phyloP scores from a whole-genome alignment of 2,329 filamentous ascomycete genomes.

The Cladosporium colombiae region DNA sequence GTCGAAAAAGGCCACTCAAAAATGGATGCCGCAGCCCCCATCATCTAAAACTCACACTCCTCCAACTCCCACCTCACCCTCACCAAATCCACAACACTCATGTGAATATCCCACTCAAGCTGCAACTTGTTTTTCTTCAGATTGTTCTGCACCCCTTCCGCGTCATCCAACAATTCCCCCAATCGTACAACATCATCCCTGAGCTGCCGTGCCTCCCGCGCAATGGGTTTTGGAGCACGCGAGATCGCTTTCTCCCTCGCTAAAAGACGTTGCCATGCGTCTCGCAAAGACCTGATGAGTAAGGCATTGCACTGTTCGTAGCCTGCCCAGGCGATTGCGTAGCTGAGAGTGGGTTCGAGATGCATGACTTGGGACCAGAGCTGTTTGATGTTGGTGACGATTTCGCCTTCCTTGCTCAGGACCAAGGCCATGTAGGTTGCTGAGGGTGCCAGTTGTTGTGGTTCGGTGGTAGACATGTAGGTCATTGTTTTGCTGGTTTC shows the following conservation, averaged over 20 bases:
- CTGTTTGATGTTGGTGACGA: background rate
- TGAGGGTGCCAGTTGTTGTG: background rate
- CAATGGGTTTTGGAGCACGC: background rate
- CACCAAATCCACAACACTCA: constrained; percentile 8
- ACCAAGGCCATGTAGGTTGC: constrained; percentile 12
- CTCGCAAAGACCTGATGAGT: background rate
- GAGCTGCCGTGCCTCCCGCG: background rate
- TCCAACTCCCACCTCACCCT: constrained; percentile 11
- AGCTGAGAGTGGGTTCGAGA: constrained; percentile 11
- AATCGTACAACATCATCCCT: background rate
- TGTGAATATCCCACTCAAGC: constrained; percentile 8
- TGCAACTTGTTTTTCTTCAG: background rate
- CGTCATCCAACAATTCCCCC: background rate
- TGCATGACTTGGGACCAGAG: constrained; percentile 2
- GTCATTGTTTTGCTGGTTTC: background rate
- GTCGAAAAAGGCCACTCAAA: background rate
- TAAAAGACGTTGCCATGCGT: background rate
- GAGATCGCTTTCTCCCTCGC: background rate
- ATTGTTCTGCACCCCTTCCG: background rate
- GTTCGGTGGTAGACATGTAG: background rate
- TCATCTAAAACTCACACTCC: background rate
- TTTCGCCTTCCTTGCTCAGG: background rate
- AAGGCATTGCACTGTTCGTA: background rate
- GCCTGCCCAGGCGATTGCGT: constrained; percentile 6
- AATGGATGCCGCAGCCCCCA: background rate